Evolutionary conservation across 2,329 filamentous ascomycete species (phyloP).

Genomic region (Pseudocercospora ulei): DNA sequence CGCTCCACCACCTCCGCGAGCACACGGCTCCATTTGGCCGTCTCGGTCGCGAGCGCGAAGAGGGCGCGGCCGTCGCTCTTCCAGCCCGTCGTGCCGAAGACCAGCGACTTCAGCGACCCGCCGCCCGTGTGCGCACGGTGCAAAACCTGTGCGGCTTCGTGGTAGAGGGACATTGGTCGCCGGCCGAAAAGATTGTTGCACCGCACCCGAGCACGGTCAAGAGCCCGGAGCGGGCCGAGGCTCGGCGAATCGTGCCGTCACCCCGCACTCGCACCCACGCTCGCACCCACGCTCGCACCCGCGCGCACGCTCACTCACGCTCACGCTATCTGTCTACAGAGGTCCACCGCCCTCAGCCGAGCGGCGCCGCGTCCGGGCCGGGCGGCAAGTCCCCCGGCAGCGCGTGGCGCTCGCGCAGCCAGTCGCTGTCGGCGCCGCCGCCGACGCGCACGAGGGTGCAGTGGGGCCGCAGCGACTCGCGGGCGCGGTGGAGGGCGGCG

Average conservation of each 20-base stretch:
- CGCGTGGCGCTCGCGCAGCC: conserved; percentile 45
- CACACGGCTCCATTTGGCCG: conserved; percentile 79
- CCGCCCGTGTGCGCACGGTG: conserved; percentile 53
- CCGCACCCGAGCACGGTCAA: too few species aligned
- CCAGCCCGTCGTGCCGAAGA: conserved; percentile 63
- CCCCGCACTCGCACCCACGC: too few species aligned
- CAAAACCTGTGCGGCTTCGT: conserved; percentile 74
- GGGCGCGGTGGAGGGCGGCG: conserved; percentile 37
- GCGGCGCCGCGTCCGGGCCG: conserved; percentile 38
- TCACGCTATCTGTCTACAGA: too few species aligned
- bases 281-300: too few species aligned
- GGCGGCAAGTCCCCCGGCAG: conserved; percentile 39
- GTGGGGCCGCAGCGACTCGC: conserved; percentile 35
- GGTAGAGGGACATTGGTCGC: conserved; percentile 99
- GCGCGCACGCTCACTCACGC: too few species aligned
- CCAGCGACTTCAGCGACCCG: conserved; percentile 77
- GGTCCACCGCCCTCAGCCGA: conserved; percentile 42
- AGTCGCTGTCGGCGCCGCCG: conserved; percentile 35
- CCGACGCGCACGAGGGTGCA: conserved; percentile 36
- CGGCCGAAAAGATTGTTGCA: too few species aligned
- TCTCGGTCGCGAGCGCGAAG: conserved; percentile 77
- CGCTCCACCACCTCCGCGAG: conserved; percentile 84
- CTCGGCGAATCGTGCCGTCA: too few species aligned
- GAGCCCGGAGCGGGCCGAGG: too few species aligned
- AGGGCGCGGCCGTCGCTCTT: conserved; percentile 73